Conservation (phyloP, 2,329 filamentous ascomycete species). For the Ophiostoma novo-ulmi region DNA sequence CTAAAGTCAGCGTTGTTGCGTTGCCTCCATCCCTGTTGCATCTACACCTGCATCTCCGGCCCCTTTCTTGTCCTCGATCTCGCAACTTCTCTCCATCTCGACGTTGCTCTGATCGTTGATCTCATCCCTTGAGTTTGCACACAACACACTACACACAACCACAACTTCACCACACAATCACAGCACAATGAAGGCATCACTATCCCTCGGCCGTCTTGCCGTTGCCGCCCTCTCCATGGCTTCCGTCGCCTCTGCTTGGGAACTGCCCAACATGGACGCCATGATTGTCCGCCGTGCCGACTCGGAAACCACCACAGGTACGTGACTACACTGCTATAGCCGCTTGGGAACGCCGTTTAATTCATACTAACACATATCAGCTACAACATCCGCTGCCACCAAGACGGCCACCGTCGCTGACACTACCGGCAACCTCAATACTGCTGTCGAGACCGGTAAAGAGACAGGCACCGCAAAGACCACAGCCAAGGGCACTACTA, state of each 20-base stretch:
- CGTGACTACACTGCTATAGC: neutral
- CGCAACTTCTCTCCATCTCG: neutral
- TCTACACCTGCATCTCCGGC: neutral
- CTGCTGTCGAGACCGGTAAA: conserved; percentile 33
- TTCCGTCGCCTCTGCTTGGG: conserved; percentile 46
- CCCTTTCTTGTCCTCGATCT: neutral
- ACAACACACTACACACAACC: neutral
- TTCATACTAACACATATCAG: conserved; percentile 29
- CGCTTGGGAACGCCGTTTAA: neutral
- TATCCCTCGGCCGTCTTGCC: conserved; percentile 43
- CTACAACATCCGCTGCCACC: neutral
- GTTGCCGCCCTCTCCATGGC: conserved; percentile 50
- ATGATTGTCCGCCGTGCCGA: conserved; percentile 46
- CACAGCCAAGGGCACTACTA: conserved; percentile 30
- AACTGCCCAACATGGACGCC: conserved; percentile 50
- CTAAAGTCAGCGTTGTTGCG: neutral
- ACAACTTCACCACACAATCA: neutral
- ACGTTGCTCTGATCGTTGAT: neutral
- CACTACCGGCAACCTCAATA: conserved; percentile 41
- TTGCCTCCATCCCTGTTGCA: neutral
- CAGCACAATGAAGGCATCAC: conserved; percentile 33
- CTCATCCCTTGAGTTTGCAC: neutral
- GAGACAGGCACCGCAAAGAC: conserved; percentile 28
- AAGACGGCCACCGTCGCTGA: conserved; percentile 27
- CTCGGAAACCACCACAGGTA: neutral